Evolutionary conservation across 1,284 basidiomycete genomes (phyloP), one percentile per base, ranked within the genome.

Genomic region (Apiotrichum mycotoxinovorans): DNA sequence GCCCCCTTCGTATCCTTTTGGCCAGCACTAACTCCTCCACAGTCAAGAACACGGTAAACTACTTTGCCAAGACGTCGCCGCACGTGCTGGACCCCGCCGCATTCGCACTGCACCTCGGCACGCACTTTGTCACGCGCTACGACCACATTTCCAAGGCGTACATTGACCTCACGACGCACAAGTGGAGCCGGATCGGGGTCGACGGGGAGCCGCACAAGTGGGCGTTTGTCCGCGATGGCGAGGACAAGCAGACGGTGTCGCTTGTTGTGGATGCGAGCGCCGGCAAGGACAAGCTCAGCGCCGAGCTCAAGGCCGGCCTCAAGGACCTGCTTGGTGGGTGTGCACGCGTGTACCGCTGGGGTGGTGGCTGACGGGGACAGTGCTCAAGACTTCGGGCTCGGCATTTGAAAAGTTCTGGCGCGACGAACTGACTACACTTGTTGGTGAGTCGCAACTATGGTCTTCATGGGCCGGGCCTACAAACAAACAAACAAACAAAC

Each of bases 11-110:
- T 12, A 30, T 30, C 5, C 5, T 62, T 64, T 14, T n/a, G n/a
- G n/a, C n/a, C 64, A 69, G 55, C 66, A 66, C 58, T 59, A 15
- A 67, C 67, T 50, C 64, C 37, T 5, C 17, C 18, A 22, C 66
- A 88, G 88, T 94, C 75, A 96, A 96, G 80, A 95, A 96, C 78
- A 95, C 94, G 54, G 87, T 86, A 22, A 90, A 96, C 69, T 88
- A 89, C 70, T 79, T 93, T 40, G 90, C 92, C 37, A 95, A 95
- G 76, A 83, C 84, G 17, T 94, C 91, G 0, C 88, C 90, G 5
- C 82, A 94, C 69, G 83, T 93, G 57, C 83, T 94, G 34, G 81
- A 82, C 53, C 87, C 92, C 0, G 90, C 94, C 69, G 82, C 84
- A 52, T 97, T 96, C 70, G 92, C 89, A 0, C 80, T 96, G 15